phyloP scores from a whole-genome alignment of 352 stramenopile species.

The Phytophthora fragariaefolia region DNA sequence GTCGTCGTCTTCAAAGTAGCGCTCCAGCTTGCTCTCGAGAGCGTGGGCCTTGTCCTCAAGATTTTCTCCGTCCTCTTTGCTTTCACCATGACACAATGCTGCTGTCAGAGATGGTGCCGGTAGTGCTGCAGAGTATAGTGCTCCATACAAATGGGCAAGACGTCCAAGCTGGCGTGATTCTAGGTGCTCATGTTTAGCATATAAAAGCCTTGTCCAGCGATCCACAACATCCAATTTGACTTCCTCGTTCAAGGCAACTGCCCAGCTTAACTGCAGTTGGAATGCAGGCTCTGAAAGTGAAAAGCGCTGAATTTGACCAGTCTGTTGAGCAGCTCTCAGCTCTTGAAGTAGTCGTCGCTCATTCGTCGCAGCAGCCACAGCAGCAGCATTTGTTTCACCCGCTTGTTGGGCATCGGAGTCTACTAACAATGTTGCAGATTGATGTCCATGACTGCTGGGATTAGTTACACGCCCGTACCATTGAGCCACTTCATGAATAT shows the following conservation, averaged over 20 bases:
- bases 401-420: constrained; percentile 24
- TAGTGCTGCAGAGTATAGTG: constrained; percentile 49
- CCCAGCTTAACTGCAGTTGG: constrained; percentile 54
- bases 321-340: constrained; percentile 55
- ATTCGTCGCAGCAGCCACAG: constrained; percentile 35
- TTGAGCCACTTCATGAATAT: constrained; percentile 61
- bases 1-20: constrained; percentile 76
- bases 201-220: constrained; percentile 55
- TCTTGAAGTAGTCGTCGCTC: constrained; percentile 61
- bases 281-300: constrained; percentile 61
- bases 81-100: constrained; percentile 7
- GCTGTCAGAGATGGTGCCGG: constrained; percentile 18
- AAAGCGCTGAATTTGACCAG: constrained; percentile 65
- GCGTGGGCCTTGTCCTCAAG: constrained; percentile 38
- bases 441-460: constrained; percentile 6
- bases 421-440: background rate
- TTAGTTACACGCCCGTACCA: constrained; percentile 32
- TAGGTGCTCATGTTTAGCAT: constrained; percentile 62
- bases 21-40: constrained; percentile 57
- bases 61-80: constrained; percentile 27
- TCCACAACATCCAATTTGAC: constrained; percentile 26
- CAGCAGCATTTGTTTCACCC: constrained; percentile 22
- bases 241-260: constrained; percentile 3
- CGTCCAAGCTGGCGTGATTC: constrained; percentile 65
- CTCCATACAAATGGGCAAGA: constrained; percentile 63